Evolutionary conservation across 75 land plant genomes (phyloP).

Genomic region (Pinus albicaulis): DNA sequence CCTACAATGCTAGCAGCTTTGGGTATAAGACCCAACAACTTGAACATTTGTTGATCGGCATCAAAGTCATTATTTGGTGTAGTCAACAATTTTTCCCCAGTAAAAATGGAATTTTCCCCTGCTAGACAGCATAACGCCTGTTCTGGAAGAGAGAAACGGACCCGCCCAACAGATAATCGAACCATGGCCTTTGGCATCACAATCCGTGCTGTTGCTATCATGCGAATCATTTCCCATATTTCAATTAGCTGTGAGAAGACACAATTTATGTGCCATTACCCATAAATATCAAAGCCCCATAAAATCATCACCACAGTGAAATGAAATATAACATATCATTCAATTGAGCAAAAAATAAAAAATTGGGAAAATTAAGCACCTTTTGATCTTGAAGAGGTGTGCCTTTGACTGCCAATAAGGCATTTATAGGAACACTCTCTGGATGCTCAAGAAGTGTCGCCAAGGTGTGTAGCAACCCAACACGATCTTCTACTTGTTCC

Average conservation of each 20-base stretch:
- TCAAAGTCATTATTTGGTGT: conserved; percentile 96
- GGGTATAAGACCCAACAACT: conserved; percentile 85
- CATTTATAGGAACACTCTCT: conserved; percentile 99
- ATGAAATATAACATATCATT: too few species aligned
- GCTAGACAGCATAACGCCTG: conserved; percentile 97
- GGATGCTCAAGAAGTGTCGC: conserved; percentile 98
- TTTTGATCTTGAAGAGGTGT: conserved; percentile 99
- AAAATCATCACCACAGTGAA: too few species aligned
- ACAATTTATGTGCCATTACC: too few species aligned
- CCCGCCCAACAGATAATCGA: conserved; percentile 92
- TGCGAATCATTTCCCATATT: too few species aligned
- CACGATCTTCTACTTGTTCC: conserved; percentile 91
- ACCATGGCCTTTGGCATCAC: conserved; percentile 99
- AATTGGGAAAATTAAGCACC: conserved; percentile 31
- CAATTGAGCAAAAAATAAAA: too few species aligned
- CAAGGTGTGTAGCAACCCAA: conserved; percentile 91
- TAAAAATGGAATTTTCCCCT: conserved; percentile 99
- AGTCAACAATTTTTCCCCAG: conserved; percentile 95
- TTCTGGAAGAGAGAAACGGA: conserved; percentile 89
- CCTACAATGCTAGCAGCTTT: conserved; percentile 52
- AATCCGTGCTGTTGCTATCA: conserved; percentile 65
- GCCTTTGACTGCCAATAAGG: conserved; percentile 87
- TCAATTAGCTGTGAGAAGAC: too few species aligned
- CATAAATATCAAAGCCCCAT: too few species aligned
- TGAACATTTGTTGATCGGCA: conserved; percentile 94